phyloP scores from a whole-genome alignment of 164 flowering plant species.

The Dillenia suffruticosa region DNA sequence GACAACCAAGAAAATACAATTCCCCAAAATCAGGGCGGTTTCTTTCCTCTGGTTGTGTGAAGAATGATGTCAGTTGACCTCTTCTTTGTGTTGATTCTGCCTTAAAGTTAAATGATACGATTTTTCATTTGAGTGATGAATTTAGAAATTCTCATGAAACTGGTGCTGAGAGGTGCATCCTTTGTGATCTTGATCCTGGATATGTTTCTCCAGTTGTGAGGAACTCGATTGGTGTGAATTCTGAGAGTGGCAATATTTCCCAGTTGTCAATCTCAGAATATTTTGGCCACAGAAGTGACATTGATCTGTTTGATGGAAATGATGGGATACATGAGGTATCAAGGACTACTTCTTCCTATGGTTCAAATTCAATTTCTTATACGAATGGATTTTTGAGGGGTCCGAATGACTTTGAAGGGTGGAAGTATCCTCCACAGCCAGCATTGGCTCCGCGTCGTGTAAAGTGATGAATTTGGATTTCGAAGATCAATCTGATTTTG shows the following conservation, averaged over 20 bases:
- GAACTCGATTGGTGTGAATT: constrained; percentile 9
- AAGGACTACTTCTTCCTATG: constrained; percentile 9
- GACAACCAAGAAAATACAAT: neutral
- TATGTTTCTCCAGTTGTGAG: constrained; percentile 12
- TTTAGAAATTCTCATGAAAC: constrained; percentile 5
- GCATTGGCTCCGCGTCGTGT: constrained; percentile 23
- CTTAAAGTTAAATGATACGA: neutral
- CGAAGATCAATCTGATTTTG: constrained; percentile 22
- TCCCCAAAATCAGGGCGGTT: neutral
- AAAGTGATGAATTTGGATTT: constrained; percentile 21
- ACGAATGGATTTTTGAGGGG: constrained; percentile 4
- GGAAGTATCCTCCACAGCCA: constrained; percentile 22
- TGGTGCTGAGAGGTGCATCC: neutral
- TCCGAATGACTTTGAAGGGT: constrained; percentile 22
- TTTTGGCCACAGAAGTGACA: constrained; percentile 10
- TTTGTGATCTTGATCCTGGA: constrained; percentile 5
- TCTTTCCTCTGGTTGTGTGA: neutral
- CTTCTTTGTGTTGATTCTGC: constrained; percentile 4
- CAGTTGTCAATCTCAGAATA: constrained; percentile 20
- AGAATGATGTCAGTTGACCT: neutral
- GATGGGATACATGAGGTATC: constrained; percentile 8
- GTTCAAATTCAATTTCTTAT: constrained; percentile 11
- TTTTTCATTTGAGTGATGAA: neutral
- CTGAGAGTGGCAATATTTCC: constrained; percentile 9
- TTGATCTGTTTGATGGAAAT: constrained; percentile 10